These are phyloP conservation scores for Colletotrichum truncatum DNA, from an alignment of 2,329 filamentous ascomycete species.

Conservation along the genomic window DNA sequence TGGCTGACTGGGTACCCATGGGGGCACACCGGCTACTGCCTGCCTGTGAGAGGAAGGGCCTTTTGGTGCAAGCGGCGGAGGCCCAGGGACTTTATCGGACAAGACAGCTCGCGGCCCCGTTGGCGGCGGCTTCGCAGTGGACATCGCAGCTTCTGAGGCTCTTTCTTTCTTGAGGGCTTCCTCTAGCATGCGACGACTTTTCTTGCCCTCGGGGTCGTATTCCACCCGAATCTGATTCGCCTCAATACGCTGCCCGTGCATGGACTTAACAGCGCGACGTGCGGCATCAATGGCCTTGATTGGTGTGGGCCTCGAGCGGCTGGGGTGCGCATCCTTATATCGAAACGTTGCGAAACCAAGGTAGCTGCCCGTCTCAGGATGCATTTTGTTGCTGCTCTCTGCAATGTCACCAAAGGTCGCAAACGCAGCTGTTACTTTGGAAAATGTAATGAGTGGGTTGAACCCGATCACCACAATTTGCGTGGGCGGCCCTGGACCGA, in stretches of 20 bases:
- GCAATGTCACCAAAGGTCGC: conserved; percentile 87
- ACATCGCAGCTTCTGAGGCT: conserved; percentile 42
- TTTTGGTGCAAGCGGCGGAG: conserved; percentile 87
- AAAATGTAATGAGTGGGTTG: conserved; percentile 85
- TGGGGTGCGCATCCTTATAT: conserved; percentile 77
- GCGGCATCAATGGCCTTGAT: conserved; percentile 83
- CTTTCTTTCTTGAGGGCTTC: conserved; percentile 75
- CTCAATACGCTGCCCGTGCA: conserved; percentile 83
- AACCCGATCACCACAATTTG: conserved; percentile 97
- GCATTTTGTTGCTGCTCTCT: conserved; percentile 91
- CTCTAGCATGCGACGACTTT: conserved; percentile 82
- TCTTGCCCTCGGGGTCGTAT: conserved; percentile 87
- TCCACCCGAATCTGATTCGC: conserved; percentile 81
- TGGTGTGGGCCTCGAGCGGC: conserved; percentile 59
- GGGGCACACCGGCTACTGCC: conserved; percentile 35
- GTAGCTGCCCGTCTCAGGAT: conserved; percentile 93
- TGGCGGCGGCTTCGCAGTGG: conserved; percentile 42
- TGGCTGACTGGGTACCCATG: conserved; percentile 53
- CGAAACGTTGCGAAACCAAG: conserved; percentile 92
- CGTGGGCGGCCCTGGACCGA: conserved; percentile 88
- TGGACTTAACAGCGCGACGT: conserved; percentile 79
- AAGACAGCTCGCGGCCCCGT: conserved; percentile 46
- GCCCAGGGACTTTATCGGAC: conserved; percentile 60
- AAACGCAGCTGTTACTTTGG: conserved; percentile 80
- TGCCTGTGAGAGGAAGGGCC: conserved; percentile 73